Percentiles rank a stretch among this genome's conserved stretches.
phyloP scores from a whole-genome alignment of 495 filamentous ascomycete species.

The Bacidia gigantensis region DNA sequence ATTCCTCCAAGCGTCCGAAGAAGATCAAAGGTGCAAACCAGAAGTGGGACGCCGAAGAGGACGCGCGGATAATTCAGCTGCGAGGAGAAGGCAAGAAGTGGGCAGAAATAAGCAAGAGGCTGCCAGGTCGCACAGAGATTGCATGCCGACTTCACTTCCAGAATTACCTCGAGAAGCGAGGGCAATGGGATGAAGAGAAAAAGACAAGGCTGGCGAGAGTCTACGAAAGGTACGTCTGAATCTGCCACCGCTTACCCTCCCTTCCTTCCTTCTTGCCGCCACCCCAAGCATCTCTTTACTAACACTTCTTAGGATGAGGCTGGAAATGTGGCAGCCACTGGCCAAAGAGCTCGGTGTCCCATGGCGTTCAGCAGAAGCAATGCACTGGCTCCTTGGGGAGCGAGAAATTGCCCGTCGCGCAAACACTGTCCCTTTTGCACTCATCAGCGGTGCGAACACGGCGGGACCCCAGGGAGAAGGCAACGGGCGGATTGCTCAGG shows the following conservation, averaged over 20 bases:
- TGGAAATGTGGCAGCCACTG: conserved; percentile 92
- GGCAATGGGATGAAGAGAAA: conserved; percentile 92
- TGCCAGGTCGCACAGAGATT: conserved; percentile 83
- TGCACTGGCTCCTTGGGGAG: conserved; percentile 96
- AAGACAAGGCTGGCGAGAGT: conserved; percentile 91
- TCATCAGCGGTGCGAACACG: conserved; percentile 1
- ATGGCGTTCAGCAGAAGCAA: conserved; percentile 89
- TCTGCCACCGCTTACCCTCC: neutral
- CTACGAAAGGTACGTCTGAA: conserved; percentile 67
- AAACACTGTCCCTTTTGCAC: conserved; percentile 67
- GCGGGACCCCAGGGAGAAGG: conserved; percentile 6
- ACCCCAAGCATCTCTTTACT: neutral
- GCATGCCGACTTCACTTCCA: conserved; percentile 93
- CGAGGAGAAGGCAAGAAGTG: conserved; percentile 88
- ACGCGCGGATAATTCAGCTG: conserved; percentile 77
- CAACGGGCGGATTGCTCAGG: conserved; percentile 12
- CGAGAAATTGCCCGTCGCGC: conserved; percentile 81
- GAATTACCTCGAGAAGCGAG: conserved; percentile 83
- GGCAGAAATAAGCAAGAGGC: conserved; percentile 87
- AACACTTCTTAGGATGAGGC: conserved; percentile 60
- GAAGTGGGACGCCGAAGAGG: conserved; percentile 90
- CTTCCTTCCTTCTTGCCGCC: no score
- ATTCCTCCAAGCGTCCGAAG: conserved; percentile 63
- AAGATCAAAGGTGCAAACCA: conserved; percentile 27
- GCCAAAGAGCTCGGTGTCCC: conserved; percentile 92